Evolutionary conservation across 495 filamentous ascomycete species (phyloP).

Genomic region (Tuber borchii): DNA sequence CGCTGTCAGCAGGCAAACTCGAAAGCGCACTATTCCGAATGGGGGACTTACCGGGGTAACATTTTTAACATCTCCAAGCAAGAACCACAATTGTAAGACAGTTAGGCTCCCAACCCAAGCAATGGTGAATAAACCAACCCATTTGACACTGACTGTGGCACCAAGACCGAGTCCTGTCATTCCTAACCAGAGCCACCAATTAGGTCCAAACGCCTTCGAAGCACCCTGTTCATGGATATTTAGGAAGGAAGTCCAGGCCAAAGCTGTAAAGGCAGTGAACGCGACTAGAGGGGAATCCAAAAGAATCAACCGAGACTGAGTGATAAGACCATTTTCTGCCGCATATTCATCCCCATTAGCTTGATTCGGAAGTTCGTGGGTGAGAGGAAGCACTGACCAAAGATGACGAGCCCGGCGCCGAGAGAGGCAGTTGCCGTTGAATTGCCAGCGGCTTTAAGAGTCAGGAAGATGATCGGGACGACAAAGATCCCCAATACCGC

Average conservation of each 20-base stretch:
- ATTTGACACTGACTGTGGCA: slow-evolving; percentile 92
- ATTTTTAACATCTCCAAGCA: slow-evolving; percentile 78
- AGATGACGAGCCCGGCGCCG: slow-evolving; percentile 79
- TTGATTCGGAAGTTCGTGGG: slow-evolving; percentile 16
- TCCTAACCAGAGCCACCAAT: slow-evolving; percentile 97
- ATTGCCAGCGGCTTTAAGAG: slow-evolving; percentile 83
- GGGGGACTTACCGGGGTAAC: slow-evolving; percentile 60
- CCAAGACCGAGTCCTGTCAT: slow-evolving; percentile 82
- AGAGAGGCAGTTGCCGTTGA: slow-evolving; percentile 73
- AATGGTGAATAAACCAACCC: slow-evolving; percentile 97
- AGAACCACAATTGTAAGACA: slow-evolving; percentile 82
- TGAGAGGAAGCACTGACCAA: slow-evolving; percentile 54
- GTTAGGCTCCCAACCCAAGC: slow-evolving; percentile 95
- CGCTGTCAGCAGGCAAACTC: slow-evolving; percentile 19
- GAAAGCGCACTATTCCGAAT: neutral
- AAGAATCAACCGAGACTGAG: slow-evolving; percentile 89
- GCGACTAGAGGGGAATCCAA: slow-evolving; percentile 92
- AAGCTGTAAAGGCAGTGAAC: slow-evolving; percentile 83
- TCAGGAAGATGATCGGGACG: slow-evolving; percentile 87
- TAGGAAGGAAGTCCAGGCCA: slow-evolving; percentile 86
- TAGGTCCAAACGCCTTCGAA: slow-evolving; percentile 69
- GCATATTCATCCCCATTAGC: slow-evolving; percentile 19
- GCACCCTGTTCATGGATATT: slow-evolving; percentile 96
- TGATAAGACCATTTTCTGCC: slow-evolving; percentile 86
- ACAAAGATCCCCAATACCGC: slow-evolving; percentile 79